Base-by-base conservation (phyloP, 768 basidiomycete genomes). In the Lactifluus hygrophoroides region DNA sequence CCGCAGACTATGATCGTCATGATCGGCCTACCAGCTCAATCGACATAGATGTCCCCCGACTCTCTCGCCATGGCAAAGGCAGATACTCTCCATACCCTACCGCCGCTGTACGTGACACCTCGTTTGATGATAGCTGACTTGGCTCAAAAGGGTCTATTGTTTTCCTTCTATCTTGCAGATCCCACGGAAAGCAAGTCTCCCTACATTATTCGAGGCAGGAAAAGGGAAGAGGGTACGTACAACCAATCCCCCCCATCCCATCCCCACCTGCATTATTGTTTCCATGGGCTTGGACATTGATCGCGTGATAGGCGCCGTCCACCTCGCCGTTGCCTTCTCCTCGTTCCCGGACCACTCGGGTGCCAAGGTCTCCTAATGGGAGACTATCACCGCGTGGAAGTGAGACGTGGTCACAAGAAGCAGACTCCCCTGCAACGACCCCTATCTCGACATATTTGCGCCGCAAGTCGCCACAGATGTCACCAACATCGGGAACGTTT, bases 401-500 rank as follows among this genome's bases (percentile, higher is more conserved):
- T 55, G 66, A 61, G 62, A 56, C 64, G 63, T 55, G 67, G 71
- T 54, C 66, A 66, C 54, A 62, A 14, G 70, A 71, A 21, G 48
- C 63, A 44, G 70, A 71, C 48, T 62, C 60, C 32, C 65, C 67
- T 27, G 70, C 67, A 6, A 69, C 66, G 66, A 88, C 84, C 14
- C 89, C 89, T 54, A 90, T 91, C 54, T 91, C 89, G 27, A 78
- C 80, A 38, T 90, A 86, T 58, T 84, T 87, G 43, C 86, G 89
- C 62, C 83, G 88, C 61, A 87, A 83, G 72, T 88, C 87, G 1
- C 88, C 88, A 28, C 82, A 83, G 57, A 77, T 81, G 16, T 81
- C 83, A 2, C 80, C 85, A 13, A 79, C 80, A 11, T 88, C 66
- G 57, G 54, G 77, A 71, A 50, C 75, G 75, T 65, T 70, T 70